Evolutionary conservation across 306 rosid species (phyloP).

Genomic region (Fragaria iinumae): DNA sequence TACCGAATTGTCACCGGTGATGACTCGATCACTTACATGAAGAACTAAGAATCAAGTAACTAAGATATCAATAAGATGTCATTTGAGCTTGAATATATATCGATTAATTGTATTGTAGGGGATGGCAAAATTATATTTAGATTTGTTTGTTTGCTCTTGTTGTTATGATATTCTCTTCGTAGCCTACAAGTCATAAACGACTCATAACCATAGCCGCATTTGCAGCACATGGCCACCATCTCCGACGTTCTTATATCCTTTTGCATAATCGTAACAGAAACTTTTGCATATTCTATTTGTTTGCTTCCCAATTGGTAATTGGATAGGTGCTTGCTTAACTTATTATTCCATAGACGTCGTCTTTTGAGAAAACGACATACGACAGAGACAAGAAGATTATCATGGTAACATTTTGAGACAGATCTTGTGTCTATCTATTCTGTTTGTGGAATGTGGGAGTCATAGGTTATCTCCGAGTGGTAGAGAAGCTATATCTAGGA

Average conservation of each 20-base stretch:
- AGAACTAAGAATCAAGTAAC: no score
- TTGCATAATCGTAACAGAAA: not conserved
- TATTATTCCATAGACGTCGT: not conserved
- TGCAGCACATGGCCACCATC: conserved; percentile 23
- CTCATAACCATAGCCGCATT: not conserved
- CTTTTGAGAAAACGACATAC: not conserved
- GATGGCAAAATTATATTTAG: no score
- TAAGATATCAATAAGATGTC: no score
- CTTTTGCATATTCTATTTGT: not conserved
- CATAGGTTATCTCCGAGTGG: not conserved
- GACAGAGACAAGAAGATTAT: not conserved
- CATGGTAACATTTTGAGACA: not conserved
- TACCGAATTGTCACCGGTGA: no score
- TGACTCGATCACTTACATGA: no score
- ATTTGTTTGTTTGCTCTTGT: no score
- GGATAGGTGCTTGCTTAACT: not conserved
- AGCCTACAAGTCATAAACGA: not conserved
- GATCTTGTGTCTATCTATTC: not conserved
- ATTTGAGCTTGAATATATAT: no score
- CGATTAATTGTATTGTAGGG: no score
- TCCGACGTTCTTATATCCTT: conserved; percentile 1
- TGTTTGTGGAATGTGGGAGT: not conserved
- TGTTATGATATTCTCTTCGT: not conserved
- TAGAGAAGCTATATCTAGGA: not conserved
- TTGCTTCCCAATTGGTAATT: not conserved